These are phyloP conservation scores for Cryptosporidium muris DNA, from an alignment of 169 alveolate genomes.

Conservation along the genomic window DNA sequence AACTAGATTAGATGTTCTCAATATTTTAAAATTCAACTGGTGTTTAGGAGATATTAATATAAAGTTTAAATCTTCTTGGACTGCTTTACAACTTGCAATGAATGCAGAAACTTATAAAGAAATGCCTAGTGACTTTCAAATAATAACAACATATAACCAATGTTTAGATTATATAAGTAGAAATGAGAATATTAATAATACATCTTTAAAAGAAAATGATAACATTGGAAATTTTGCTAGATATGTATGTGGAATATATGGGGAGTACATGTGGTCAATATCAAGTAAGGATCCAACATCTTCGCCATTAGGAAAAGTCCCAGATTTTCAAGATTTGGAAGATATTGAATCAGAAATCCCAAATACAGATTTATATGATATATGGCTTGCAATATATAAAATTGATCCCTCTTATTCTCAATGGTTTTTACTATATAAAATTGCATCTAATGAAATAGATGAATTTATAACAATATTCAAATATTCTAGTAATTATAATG, in stretches of 20 bases:
- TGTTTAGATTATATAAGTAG: slow-evolving; percentile 26
- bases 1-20: slow-evolving; percentile 2
- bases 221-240: background rate
- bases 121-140: slow-evolving; percentile 20
- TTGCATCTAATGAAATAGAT: slow-evolving; percentile 26
- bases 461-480: slow-evolving; percentile 36
- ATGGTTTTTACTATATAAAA: slow-evolving; percentile 38
- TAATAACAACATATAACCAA: slow-evolving; percentile 6
- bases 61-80: slow-evolving; percentile 33
- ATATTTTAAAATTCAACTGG: slow-evolving; percentile 34
- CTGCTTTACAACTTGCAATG: slow-evolving; percentile 12
- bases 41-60: slow-evolving; percentile 6
- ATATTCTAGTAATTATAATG: slow-evolving; percentile 2
- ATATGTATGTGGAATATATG: slow-evolving; percentile 19
- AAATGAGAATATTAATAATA: background rate
- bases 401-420: slow-evolving; percentile 66
- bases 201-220: background rate
- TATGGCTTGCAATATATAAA: slow-evolving; percentile 37
- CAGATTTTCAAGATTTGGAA: background rate
- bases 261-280: slow-evolving; percentile 15
- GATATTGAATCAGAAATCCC: background rate
- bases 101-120: slow-evolving; percentile 8
- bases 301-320: background rate
- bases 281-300: slow-evolving; percentile 12
- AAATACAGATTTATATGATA: slow-evolving; percentile 10